Evolutionary conservation across 805 yeast genomes (phyloP), one percentile per base, ranked within the genome.

Genomic region (Debaryomyces hansenii): DNA sequence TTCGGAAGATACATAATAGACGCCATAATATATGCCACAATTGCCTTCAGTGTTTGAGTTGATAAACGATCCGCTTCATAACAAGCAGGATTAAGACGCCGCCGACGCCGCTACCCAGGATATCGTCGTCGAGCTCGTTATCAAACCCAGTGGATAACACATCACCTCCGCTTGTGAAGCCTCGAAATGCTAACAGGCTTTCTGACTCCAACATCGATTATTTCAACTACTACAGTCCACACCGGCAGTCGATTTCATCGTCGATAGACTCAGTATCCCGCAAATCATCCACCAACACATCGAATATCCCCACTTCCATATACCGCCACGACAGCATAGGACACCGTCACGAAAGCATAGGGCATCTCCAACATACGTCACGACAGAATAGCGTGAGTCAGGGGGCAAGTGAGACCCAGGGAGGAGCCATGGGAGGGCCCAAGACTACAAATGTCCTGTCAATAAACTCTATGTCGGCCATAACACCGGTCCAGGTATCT

Each of bases 31-130:
- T 35, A 48, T 48, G 51, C 51, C 51, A 6, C 51, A 44, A 29
- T 41, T 48, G 12, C 51, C 51, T 14, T 44, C 51, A 8, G 51
- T 48, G 37, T 48, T 46, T 21, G 51, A 48, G 40, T 34, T 48
- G 32, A 48, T 48, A 14, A 45, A 39, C 16, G 20, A 39, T 39
- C 42, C 42, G 2, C 18, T 39, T 27, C 42, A 39, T 15, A 39
- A 11, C 10, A 37, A 20, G 12, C 27, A 24, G 10, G 28, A 20
- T 21, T 21, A 24, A n/a, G 29, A 20, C 28, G n/a, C 40, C 40
- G 12, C 29, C 40, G 16, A 14, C 24, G 11, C 40, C 28, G 3
- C 14, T 24, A n/a, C 40, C 21, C 18, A 37, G 28, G 29, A 18
- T 20, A 11, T 14, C 40, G 21, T 24, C 40, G 16, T 37, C 40